Base-by-base conservation (phyloP, 2,329 filamentous ascomycete species). In the Talaromyces sp. region DNA sequence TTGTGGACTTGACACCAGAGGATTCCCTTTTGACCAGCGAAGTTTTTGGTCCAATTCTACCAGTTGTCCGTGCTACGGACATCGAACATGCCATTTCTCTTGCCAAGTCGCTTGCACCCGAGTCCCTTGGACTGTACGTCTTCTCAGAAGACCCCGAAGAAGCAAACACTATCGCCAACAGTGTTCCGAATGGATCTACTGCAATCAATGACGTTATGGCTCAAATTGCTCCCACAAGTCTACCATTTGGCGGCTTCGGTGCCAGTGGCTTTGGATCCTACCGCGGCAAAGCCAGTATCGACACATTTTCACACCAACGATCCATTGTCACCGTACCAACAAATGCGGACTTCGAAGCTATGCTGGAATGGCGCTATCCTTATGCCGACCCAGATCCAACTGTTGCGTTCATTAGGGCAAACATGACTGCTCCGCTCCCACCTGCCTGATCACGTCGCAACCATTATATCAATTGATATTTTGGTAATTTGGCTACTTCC, bases 291-390 rank as follows among this genome's bases (percentile, higher is more conserved):
- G 57, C 57, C 14, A 59, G 57, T 30, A 59, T 59, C 23, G 57
- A 59, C 14, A 53, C 57, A 4, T 59, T 59, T 30, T 59, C 57
- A 30, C 57, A 59, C 31, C 50, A 31, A 42, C 57, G 53, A 14
- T 59, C 57, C 5, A 59, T 59, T 18, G 57, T 59, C 31, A 52
- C 47, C 3, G 57, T 59, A 31, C 57, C 57, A 10, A 59, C 47
- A n/a, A 51, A 52, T 51, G 44, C 57, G 12, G 57, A 59, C 1
- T 59, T 59, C n/a, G 57, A 59, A 44, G 28, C 27, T 36, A 40
- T 59, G 57, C 52, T 59, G 14, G 57, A 59, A 30, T 59, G 57
- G 57, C 50, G 57, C 16, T 59, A 59, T 27, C 57, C 47, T n/a
- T 59, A 59, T 59, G 57, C 57, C 9, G 57, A 59, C 33, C 57